Evolutionary conservation across 2,329 filamentous ascomycete genomes (phyloP).

Genomic region (Shiraia bambusicola): DNA sequence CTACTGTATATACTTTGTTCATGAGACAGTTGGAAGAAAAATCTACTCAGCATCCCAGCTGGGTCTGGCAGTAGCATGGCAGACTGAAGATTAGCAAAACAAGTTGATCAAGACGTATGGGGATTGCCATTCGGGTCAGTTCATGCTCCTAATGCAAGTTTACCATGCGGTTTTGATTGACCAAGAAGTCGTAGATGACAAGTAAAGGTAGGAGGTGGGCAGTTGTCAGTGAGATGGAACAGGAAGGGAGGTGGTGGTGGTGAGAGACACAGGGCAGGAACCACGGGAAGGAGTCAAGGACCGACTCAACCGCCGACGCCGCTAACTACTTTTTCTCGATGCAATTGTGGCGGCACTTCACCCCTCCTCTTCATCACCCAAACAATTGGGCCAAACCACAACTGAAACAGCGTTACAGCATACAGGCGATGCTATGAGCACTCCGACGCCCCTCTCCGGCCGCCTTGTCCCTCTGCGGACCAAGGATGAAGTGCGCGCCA

Average conservation of each 20-base stretch:
- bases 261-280: no score
- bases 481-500: constrained; percentile 53
- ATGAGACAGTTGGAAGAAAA: constrained; percentile 15
- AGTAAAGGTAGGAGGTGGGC: not conserved
- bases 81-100: constrained; percentile 17
- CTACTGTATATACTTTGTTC: no score
- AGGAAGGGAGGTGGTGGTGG: constrained; percentile 4
- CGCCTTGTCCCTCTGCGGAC: constrained; percentile 48
- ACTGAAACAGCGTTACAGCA: not conserved
- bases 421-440: constrained; percentile 30
- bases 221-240: constrained; percentile 1
- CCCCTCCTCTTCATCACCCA: constrained; percentile 5
- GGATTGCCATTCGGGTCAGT: constrained; percentile 1
- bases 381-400: constrained; percentile 1
- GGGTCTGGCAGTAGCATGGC: constrained; percentile 30
- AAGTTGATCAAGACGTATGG: not conserved
- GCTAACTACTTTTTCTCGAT: constrained; percentile 13
- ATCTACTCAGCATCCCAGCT: constrained; percentile 29
- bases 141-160: not conserved
- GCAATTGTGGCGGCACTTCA: not conserved
- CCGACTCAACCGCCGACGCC: no score
- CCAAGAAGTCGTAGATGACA: not conserved
- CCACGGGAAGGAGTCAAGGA: constrained; percentile 8
- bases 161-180: not conserved
- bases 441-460: constrained; percentile 17